Evolutionary conservation across 2,329 filamentous ascomycete genomes (phyloP), one percentile per base, ranked within the genome.

Genomic region (Xenoacremonium recifei): DNA sequence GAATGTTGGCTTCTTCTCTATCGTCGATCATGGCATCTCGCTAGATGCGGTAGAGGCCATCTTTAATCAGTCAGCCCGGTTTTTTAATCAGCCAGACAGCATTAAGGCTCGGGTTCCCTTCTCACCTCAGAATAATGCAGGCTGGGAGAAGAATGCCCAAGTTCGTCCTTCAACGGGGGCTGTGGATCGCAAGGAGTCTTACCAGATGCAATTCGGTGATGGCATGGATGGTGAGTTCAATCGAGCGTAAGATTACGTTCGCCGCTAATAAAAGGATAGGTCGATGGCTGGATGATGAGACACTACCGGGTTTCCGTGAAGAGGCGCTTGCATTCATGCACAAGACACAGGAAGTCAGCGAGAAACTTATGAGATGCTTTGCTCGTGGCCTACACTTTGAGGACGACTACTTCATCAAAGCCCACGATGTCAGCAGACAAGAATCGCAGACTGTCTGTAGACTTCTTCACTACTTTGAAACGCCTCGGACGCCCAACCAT

Each of bases 131-230:
- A 67, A 72, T 44, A 83, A 84, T 49, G 73, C 75, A 2, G 80
- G 80, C 6, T 83, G 79, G 78, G 79, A 83, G 64, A 77, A 77
- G 58, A 72, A 70, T 47, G 67, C 72, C 6, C 79, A 83, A 52
- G 63, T 83, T 31, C 71, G 79, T 11, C 79, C 79, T 1, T 80
- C 75, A 3, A 84, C 80, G 1, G 79, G 80, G 10, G 65, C 67
- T 2, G 68, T 75, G 1, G 80, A 84, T 58, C 71, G 69, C 36
- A 84, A 83, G 52, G 80, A 84, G 59, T 79, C 73, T 10, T 80
- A 82, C 54, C 79, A 83, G 57, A 65, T 84, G 59, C 79, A 84
- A 54, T 82, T 79, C 47, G 77, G 79, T n/a, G 64, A 66, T 37
- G 71, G 70, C 42, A 76, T 79, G 70, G 59, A 69, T 11, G 70